Evolutionary conservation across 225 moss, liverwort and hornwort genomes (phyloP), one percentile per base, ranked within the genome.

Genomic region (Pleurozium schreberi): DNA sequence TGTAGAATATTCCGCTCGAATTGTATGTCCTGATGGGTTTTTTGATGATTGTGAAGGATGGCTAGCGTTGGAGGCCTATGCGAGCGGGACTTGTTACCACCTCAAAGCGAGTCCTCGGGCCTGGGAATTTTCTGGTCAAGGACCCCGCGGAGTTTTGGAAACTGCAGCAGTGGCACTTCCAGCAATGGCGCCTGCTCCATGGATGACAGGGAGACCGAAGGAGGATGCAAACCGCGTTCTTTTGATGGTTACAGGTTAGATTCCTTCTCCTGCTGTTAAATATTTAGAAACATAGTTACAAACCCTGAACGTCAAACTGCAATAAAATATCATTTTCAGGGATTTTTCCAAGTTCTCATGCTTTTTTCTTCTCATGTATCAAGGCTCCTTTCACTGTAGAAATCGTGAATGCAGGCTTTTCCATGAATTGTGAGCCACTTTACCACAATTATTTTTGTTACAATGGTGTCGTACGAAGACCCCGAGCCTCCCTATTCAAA

Each of bases 171-270:
- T 75, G 91, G 87, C 40, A 81, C 53, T 70, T 84, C 89, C n/a
- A 89, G 92, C 89, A 87, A 85, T 85, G 91, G 93, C 8, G 92
- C 92, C 10, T 92, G 88, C 81, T 86, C 92, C 84, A 92, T 92
- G 92, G 93, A 93, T 73, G 95, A 95, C 34, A 87, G 93, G 86
- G 95, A 93, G 86, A 91, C 95, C 18, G 90, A 93, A 64, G 95
- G 93, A 71, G 93, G 79, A 74, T 92, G 92, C 88, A 90, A 93
- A 77, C 84, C 86, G 64, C 91, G 89, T 30, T 79, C 90, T n/a
- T 93, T 88, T 67, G 93, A 93, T 80, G 36, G 58, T 40, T 75
- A 89, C 89, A 90, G 90, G 92, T 94, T 45, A 62, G 83, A 68
- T 50, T 79, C 19, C 21, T 73, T 78, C 42, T 15, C 38, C 47